Percentiles rank a stretch among this genome's conserved stretches.
Evolutionary conservation across 495 filamentous ascomycete genomes (phyloP).

Genomic region (Lentithecium fluviatile): DNA sequence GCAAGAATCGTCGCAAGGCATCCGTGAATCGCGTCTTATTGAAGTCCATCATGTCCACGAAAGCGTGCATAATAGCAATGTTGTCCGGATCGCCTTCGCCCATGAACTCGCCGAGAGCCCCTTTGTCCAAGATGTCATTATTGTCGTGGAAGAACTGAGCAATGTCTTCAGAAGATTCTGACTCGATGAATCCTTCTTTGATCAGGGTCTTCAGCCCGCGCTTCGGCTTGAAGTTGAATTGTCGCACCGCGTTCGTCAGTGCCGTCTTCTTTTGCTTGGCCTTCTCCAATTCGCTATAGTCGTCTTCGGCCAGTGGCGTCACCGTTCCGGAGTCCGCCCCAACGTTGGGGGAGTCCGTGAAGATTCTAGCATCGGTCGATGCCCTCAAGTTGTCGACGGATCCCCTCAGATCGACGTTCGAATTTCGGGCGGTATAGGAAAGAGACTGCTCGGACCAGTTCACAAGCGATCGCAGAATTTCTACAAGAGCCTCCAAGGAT

Average conservation of each 20-base stretch:
- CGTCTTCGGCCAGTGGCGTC: conserved; percentile 79
- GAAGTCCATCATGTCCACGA: conserved; percentile 95
- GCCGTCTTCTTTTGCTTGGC: conserved; percentile 93
- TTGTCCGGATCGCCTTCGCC: conserved; percentile 91
- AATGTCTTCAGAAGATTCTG: conserved; percentile 74
- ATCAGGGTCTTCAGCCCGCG: conserved; percentile 82
- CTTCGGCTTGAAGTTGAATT: conserved; percentile 99
- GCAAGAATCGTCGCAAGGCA: conserved; percentile 83
- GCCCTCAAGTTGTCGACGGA: conserved; percentile 76
- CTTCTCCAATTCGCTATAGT: conserved; percentile 86
- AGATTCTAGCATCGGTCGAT: conserved; percentile 67
- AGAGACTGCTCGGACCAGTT: conserved; percentile 85
- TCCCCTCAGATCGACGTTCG: conserved; percentile 55
- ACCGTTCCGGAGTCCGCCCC: conserved; percentile 55
- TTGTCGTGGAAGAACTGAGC: conserved; percentile 74
- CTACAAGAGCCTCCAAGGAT: conserved; percentile 82
- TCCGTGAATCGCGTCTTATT: conserved; percentile 90
- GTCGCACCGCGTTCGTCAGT: conserved; percentile 77
- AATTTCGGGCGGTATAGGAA: conserved; percentile 54
- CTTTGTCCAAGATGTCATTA: conserved; percentile 79
- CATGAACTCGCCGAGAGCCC: conserved; percentile 88
- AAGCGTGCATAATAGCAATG: conserved; percentile 96
- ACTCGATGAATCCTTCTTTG: conserved; percentile 80
- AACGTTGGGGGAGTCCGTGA: conserved; percentile 20
- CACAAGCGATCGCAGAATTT: conserved; percentile 82